Evolutionary conservation across 1,284 basidiomycete genomes (phyloP), one percentile per base, ranked within the genome.

Genomic region (Thelephora terrestris): DNA sequence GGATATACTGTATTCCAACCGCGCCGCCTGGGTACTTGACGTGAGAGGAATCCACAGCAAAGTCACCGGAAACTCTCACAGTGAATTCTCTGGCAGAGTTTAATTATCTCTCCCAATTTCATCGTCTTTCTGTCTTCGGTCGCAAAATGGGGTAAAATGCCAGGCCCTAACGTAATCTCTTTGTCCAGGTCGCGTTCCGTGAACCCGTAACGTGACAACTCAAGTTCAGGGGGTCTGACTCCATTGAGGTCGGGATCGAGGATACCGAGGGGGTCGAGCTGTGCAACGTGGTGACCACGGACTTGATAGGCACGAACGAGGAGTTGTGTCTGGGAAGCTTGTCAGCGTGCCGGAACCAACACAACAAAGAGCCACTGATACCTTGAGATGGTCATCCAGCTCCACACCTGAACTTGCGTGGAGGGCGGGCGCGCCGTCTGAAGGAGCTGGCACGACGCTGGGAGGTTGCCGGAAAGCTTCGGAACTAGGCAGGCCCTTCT

Each of bases 251-350:
- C 94, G 44, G 91, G 78, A 60, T 94, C 82, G 52, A 90, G 74
- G 60, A 99, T 94, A 40, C 91, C 91, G 24, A 99, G 80, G 34
- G 95, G 95, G 63, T 99, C 95, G 51, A 99, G 77, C 58, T 94
- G 85, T 48, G 95, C 96, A 56, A 95, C 79, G 63, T 96, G 91
- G 65, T 99, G 96, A 32, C 96, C 95, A 50, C 94, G 90, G 25
- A 99, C 95, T 82, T 99, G 95, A 71, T 96, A 99, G 6, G 96
- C 95, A 57, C 95, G 87, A 50, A 98, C 91, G 54, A 97, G 82
- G 29, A 97, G 77, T 86, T 97, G 94, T 20, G 92, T 84, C 93
- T 96, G 43, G 20, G 40, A 45, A 25, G 55, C 29, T 32, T 32
- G 29, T 44, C 7, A 53, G 38, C 47, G 38, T 21, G 39, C n/a